Evolutionary conservation across 805 yeast genomes (phyloP).

Genomic region (Metschnikowia shivogae): DNA sequence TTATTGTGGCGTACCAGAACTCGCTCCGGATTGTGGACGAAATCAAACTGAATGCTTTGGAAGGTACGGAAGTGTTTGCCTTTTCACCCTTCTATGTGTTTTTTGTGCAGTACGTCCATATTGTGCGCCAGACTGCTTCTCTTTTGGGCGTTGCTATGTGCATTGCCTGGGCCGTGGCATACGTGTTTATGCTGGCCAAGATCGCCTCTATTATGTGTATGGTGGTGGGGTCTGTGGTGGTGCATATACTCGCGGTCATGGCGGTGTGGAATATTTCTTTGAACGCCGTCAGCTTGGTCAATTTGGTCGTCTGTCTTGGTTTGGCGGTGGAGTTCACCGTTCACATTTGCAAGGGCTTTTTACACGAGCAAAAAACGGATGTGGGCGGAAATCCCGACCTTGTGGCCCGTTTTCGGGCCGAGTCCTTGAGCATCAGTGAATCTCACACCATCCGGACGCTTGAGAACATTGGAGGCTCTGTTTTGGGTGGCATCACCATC

Average conservation of each 20-base stretch:
- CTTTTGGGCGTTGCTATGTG: conserved; percentile 51
- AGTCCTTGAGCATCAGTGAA: neutral
- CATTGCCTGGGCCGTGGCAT: conserved; percentile 50
- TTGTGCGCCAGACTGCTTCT: conserved; percentile 53
- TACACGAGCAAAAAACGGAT: conserved; percentile 31
- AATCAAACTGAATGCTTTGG: conserved; percentile 33
- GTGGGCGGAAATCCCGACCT: conserved; percentile 11
- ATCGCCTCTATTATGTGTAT: conserved; percentile 54
- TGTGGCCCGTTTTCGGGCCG: conserved; percentile 17
- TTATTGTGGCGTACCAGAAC: conserved; percentile 72
- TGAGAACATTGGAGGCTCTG: conserved; percentile 81
- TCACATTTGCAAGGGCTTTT: conserved; percentile 78
- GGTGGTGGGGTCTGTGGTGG: conserved; percentile 60
- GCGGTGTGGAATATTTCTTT: conserved; percentile 67
- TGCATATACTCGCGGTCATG: conserved; percentile 79
- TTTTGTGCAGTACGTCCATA: conserved; percentile 80
- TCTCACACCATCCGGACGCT: conserved; percentile 48
- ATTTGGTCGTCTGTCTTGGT: conserved; percentile 88
- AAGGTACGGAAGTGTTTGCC: conserved; percentile 62
- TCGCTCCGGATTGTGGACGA: conserved; percentile 64
- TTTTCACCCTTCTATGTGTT: conserved; percentile 91
- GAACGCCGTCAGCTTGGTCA: conserved; percentile 87
- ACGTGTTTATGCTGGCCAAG: conserved; percentile 53
- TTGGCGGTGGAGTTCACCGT: conserved; percentile 90
- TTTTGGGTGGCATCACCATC: conserved; percentile 82